These are phyloP conservation scores for Pythium biforme DNA, from an alignment of 352 stramenopile genomes.

Conservation along the genomic window DNA sequence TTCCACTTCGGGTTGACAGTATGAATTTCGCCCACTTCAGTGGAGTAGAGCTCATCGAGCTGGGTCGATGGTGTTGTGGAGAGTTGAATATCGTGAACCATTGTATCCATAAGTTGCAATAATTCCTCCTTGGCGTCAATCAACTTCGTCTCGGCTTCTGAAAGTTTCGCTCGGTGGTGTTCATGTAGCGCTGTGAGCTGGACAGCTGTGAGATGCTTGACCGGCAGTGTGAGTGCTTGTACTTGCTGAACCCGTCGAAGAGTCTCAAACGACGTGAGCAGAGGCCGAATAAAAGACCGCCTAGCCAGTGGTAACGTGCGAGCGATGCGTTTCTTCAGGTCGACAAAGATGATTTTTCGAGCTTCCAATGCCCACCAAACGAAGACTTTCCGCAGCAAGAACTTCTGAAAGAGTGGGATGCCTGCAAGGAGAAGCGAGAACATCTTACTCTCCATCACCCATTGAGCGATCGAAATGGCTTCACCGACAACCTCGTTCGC, in stretches of 20 bases:
- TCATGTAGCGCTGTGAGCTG: constrained; percentile 42
- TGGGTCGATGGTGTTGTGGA: constrained; percentile 40
- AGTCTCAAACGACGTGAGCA: constrained; percentile 38
- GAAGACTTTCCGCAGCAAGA: constrained; percentile 60
- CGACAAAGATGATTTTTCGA: constrained; percentile 38
- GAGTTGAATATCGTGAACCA: constrained; percentile 48
- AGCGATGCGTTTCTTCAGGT: constrained; percentile 37
- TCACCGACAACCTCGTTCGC: constrained; percentile 42
- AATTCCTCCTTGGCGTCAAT: constrained; percentile 68
- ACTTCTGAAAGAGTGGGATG: constrained; percentile 76
- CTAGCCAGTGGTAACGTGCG: constrained; percentile 40
- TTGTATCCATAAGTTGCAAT: constrained; percentile 42
- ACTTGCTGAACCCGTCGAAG: constrained; percentile 47
- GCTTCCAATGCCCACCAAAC: constrained; percentile 42
- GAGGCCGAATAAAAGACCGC: constrained; percentile 35
- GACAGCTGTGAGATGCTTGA: constrained; percentile 29
- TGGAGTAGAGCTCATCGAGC: constrained; percentile 50
- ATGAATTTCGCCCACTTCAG: constrained; percentile 43
- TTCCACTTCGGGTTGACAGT: constrained; percentile 58
- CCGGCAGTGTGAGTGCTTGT: constrained; percentile 37
- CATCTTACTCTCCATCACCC: constrained; percentile 75
- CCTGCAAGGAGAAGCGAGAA: constrained; percentile 66
- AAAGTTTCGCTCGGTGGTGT: constrained; percentile 42
- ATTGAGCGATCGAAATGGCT: constrained; percentile 60
- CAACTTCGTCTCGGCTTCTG: constrained; percentile 47